Evolutionary conservation across 2,329 filamentous ascomycete species (phyloP).

Genomic region (Penicillium sp.): DNA sequence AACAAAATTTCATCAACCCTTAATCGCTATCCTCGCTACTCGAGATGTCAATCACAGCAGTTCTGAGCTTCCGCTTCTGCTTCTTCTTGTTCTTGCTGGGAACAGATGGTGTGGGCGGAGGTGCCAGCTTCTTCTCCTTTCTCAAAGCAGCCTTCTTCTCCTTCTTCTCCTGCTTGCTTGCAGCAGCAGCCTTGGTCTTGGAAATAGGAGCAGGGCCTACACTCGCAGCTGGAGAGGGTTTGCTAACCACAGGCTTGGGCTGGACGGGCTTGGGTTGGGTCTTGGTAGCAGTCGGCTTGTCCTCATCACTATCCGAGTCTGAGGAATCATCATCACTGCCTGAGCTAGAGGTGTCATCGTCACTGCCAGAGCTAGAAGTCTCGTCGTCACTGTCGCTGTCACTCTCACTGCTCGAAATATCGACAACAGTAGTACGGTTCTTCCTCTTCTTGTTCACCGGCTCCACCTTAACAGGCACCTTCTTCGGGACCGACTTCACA

Average conservation of each 20-base stretch:
- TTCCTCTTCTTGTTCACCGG: conserved; percentile 41
- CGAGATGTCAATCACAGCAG: conserved; percentile 25
- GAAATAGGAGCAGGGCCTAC: background rate
- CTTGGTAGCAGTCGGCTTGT: background rate
- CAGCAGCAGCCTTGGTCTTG: conserved; percentile 4
- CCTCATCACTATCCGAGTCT: conserved; percentile 7
- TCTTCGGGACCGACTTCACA: conserved; percentile 25
- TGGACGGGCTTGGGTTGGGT: background rate
- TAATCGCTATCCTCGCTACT: conserved; percentile 29
- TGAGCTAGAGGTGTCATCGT: conserved; percentile 13
- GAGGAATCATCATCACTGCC: conserved; percentile 11
- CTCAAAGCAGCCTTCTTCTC: conserved; percentile 6
- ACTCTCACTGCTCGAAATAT: conserved; percentile 42
- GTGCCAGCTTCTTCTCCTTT: conserved; percentile 11
- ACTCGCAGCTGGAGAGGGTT: background rate
- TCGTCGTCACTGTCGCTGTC: conserved; percentile 17
- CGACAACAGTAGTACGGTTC: conserved; percentile 43
- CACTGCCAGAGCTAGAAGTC: conserved; percentile 15
- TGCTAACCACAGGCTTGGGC: background rate
- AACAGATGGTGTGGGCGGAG: conserved; percentile 1
- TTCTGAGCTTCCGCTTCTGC: conserved; percentile 27
- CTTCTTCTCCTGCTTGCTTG: background rate
- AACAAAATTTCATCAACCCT: background rate
- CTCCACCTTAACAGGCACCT: conserved; percentile 18
- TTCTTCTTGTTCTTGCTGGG: conserved; percentile 25